Evolutionary conservation across 352 stramenopile genomes (phyloP).

Genomic region (Phytophthora kernoviae): DNA sequence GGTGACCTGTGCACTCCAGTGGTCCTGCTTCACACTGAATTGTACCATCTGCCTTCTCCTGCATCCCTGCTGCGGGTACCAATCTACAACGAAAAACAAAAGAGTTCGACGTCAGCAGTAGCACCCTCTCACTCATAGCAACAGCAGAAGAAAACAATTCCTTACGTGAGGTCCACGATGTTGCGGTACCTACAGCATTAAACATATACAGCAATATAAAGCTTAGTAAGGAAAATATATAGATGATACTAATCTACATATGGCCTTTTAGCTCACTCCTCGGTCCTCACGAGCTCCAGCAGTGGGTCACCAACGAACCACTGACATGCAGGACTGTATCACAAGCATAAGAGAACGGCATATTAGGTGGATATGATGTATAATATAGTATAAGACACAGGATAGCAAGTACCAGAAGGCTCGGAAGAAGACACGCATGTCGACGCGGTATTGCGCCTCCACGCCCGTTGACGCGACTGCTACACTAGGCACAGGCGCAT

Average conservation of each 20-base stretch:
- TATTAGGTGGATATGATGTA: conserved; percentile 10
- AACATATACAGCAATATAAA: conserved; percentile 2
- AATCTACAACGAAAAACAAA: conserved; percentile 39
- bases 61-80: conserved; percentile 75
- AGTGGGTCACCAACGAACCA: conserved; percentile 80
- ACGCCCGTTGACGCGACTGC: conserved; percentile 21
- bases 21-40: conserved; percentile 67
- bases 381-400: background rate
- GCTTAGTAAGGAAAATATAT: background rate
- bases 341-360: background rate
- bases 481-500: conserved; percentile 9
- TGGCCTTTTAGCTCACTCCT: conserved; percentile 36
- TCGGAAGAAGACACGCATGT: conserved; percentile 72
- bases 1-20: conserved; percentile 78
- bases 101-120: conserved; percentile 6
- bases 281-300: conserved; percentile 67
- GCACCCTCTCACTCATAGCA: background rate
- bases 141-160: background rate
- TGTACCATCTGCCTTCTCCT: conserved; percentile 51
- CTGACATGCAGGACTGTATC: conserved; percentile 73
- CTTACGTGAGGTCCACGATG: conserved; percentile 70
- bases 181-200: conserved; percentile 64
- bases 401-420: conserved; percentile 66
- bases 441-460: conserved; percentile 48
- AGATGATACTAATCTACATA: background rate